These are phyloP conservation scores for Monsonia emarginata DNA, from an alignment of 441 rosid genomes.

Conservation along the genomic window DNA sequence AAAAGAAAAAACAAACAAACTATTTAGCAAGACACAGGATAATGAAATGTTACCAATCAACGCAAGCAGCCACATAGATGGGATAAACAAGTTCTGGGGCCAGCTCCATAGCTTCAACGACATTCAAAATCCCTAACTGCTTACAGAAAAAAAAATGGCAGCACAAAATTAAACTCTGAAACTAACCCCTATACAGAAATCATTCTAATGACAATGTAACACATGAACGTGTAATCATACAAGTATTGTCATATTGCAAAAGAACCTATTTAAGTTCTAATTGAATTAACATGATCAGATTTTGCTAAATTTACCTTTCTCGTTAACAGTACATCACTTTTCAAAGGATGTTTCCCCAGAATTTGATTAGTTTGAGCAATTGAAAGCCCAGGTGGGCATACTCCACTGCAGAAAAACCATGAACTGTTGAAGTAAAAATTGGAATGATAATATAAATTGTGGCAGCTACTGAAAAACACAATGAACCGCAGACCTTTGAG, in stretches of 20 bases:
- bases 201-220: neutral
- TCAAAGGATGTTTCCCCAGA: slow-evolving; percentile 58
- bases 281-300: slow-evolving; percentile 8
- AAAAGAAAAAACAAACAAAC: neutral
- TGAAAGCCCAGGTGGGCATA: slow-evolving; percentile 80
- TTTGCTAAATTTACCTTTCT: slow-evolving; percentile 51
- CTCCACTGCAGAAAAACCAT: slow-evolving; percentile 49
- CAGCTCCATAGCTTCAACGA: slow-evolving; percentile 65
- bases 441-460: slow-evolving; percentile 4
- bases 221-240: neutral
- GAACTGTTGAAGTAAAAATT: slow-evolving; percentile 17
- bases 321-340: slow-evolving; percentile 49
- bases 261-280: slow-evolving; percentile 1
- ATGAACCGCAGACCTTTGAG: slow-evolving; percentile 55
- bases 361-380: slow-evolving; percentile 59
- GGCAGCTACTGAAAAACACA: neutral
- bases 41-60: slow-evolving; percentile 46
- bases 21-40: slow-evolving; percentile 11
- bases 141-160: slow-evolving; percentile 8
- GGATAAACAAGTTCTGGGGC: slow-evolving; percentile 71
- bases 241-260: neutral
- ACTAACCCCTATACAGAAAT: neutral
- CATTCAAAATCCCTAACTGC: slow-evolving; percentile 87
- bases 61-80: slow-evolving; percentile 63
- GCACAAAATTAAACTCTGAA: neutral